Conservation (phyloP, 2,329 filamentous ascomycete genomes). For the Pseudocercospora pini-densiflorae region DNA sequence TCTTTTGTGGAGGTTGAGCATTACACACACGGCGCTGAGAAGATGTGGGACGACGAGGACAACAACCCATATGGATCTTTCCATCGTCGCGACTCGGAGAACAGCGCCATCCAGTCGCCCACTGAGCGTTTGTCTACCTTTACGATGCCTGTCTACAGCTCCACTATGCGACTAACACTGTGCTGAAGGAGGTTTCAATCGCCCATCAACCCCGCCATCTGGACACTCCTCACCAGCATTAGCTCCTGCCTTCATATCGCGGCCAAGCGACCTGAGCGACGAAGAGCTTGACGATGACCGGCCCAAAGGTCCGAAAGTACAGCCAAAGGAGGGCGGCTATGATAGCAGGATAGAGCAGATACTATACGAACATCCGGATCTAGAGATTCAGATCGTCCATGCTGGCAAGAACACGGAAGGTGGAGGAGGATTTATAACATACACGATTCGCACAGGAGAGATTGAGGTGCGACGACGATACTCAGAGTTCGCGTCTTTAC, state of each 20-base stretch:
- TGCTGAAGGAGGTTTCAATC: conserved; percentile 59
- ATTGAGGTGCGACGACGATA: conserved; percentile 94
- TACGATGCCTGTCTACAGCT: neutral
- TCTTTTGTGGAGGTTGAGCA: neutral
- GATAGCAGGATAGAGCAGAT: conserved; percentile 97
- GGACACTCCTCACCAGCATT: conserved; percentile 72
- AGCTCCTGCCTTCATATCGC: conserved; percentile 61
- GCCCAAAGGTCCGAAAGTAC: conserved; percentile 49
- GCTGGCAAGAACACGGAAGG: conserved; percentile 95
- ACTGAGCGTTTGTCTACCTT: conserved; percentile 32
- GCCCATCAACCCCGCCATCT: conserved; percentile 67
- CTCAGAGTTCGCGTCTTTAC: conserved; percentile 92
- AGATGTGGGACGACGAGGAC: conserved; percentile 99
- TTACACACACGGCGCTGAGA: conserved; percentile 31
- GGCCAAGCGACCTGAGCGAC: conserved; percentile 60
- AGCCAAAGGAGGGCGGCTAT: conserved; percentile 81
- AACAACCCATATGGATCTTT: conserved; percentile 98
- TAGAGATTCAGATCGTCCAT: conserved; percentile 89
- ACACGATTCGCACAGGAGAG: conserved; percentile 94
- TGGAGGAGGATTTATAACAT: conserved; percentile 92
- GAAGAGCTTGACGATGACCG: conserved; percentile 62
- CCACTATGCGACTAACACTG: conserved; percentile 1
- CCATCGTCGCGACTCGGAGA: conserved; percentile 80
- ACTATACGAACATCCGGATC: conserved; percentile 89
- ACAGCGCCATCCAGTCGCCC: conserved; percentile 58